phyloP scores from a whole-genome alignment of 2,329 filamentous ascomycete species.

The Alternaria viburni region DNA sequence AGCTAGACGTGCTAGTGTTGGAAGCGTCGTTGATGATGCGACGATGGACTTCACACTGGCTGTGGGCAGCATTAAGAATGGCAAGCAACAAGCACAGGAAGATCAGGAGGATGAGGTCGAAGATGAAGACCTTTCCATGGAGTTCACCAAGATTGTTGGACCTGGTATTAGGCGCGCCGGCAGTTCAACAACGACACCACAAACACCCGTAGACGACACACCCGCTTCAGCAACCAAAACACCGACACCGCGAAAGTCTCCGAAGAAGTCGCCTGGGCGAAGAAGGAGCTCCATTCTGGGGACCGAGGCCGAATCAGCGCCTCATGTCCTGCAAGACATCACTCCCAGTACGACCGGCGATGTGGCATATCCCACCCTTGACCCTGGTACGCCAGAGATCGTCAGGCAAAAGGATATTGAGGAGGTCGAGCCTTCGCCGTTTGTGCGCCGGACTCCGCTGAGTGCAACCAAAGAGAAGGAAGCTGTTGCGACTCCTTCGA shows the following conservation, averaged over 20 bases:
- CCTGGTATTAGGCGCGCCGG: conserved; percentile 47
- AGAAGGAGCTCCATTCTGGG: conserved; percentile 14
- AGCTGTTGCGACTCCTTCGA: conserved; percentile 32
- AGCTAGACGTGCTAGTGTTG: conserved; percentile 32
- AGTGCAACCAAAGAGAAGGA: conserved; percentile 23
- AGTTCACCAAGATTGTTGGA: conserved; percentile 57
- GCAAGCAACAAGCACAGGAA: conserved; percentile 1
- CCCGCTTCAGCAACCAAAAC: conserved; percentile 19
- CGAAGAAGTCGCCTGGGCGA: conserved; percentile 30
- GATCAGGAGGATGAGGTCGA: conserved; percentile 18
- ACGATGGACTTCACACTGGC: conserved; percentile 51
- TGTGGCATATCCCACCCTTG: conserved; percentile 31
- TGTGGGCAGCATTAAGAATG: conserved; percentile 44
- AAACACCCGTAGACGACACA: conserved; percentile 19
- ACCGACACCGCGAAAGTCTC: conserved; percentile 32
- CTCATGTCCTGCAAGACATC: conserved; percentile 19
- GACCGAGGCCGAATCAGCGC: conserved; percentile 8
- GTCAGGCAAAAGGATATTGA: conserved; percentile 35
- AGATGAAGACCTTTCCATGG: conserved; percentile 58
- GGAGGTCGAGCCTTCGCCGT: conserved; percentile 45
- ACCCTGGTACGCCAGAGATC: conserved; percentile 38
- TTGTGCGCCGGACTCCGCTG: conserved; percentile 34
- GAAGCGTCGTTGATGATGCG: conserved; percentile 39
- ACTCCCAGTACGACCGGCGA: conserved; percentile 36
- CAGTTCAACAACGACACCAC: conserved; percentile 23